A percentile compares a stretch with the other conserved stretches of the same genome.
phyloP scores from a whole-genome alignment of 441 rosid species.

The Gossypium schwendimanii region DNA sequence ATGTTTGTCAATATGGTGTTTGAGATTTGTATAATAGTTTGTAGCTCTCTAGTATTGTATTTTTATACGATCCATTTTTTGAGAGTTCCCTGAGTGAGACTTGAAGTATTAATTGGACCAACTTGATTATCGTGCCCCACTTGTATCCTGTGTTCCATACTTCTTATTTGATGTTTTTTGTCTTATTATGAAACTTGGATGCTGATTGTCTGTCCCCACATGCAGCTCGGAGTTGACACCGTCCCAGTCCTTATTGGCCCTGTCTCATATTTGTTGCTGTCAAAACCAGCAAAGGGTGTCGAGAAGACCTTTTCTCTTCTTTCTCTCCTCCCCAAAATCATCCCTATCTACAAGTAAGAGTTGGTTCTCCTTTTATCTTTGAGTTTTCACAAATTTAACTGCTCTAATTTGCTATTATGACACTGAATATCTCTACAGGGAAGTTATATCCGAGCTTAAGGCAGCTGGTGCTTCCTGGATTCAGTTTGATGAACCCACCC shows the following conservation, averaged over 20 bases:
- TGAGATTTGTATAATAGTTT: neutral
- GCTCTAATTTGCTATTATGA: slow-evolving; percentile 17
- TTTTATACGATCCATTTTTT: neutral
- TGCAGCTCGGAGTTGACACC: slow-evolving; percentile 84
- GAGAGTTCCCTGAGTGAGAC: neutral
- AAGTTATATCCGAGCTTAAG: slow-evolving; percentile 79
- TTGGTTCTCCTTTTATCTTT: neutral
- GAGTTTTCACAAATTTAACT: slow-evolving; percentile 16
- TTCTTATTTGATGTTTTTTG: neutral
- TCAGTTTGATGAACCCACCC: slow-evolving; percentile 91
- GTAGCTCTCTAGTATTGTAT: neutral
- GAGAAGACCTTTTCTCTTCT: slow-evolving; percentile 76
- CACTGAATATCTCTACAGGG: slow-evolving; percentile 40
- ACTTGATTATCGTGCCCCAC: neutral
- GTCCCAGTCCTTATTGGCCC: slow-evolving; percentile 90
- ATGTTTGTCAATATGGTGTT: neutral
- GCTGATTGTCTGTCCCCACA: slow-evolving; percentile 11
- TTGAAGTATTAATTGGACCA: neutral
- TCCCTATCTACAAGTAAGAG: slow-evolving; percentile 83
- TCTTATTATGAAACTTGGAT: neutral
- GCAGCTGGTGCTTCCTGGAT: slow-evolving; percentile 96
- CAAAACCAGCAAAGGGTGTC: slow-evolving; percentile 95
- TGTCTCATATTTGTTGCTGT: slow-evolving; percentile 82
- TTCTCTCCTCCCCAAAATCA: slow-evolving; percentile 76
- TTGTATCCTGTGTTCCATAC: neutral